Evolutionary conservation across 371 early-diverging fungal genomes (phyloP).

Genomic region (Mortierella sp.): DNA sequence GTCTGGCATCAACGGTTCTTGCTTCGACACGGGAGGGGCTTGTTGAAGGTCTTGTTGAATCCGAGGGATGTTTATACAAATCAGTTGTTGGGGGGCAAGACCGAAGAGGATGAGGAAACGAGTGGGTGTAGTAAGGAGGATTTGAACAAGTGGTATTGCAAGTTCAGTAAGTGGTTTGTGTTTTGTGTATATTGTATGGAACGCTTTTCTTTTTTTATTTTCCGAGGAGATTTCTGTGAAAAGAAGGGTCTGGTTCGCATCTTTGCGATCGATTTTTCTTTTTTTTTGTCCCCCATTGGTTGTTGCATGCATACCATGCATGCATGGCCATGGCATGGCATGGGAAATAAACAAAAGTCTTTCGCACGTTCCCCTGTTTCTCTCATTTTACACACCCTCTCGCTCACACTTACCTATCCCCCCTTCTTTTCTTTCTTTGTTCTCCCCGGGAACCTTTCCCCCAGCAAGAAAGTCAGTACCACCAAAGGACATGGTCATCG

Average conservation of each 20-base stretch:
- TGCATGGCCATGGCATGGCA: too few relatives aligned
- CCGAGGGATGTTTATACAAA: background rate
- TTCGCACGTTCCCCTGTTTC: too few relatives aligned
- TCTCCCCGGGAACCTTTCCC: too few relatives aligned
- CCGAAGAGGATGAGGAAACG: background rate
- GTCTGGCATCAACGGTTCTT: background rate
- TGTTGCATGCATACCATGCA: too few relatives aligned
- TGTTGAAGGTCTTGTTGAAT: background rate
- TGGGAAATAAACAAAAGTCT: too few relatives aligned
- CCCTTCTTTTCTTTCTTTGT: background rate
- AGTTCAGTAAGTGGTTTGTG: background rate
- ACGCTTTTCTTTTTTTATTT: too few relatives aligned
- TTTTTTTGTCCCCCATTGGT: too few relatives aligned
- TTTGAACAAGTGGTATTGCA: background rate
- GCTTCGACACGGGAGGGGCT: background rate
- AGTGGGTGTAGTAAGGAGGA: background rate
- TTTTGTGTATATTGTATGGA: background rate
- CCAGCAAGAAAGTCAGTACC: background rate
- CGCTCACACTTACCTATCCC: background rate
- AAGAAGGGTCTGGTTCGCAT: too few relatives aligned
- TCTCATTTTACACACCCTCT: too few relatives aligned
- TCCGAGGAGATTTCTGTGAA: too few relatives aligned
- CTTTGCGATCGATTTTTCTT: too few relatives aligned
- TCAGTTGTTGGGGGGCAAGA: background rate
- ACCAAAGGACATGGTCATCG: background rate